Conservation (phyloP, 1,139 yeast genomes). For the Debaryomycetaceae sp. region DNA sequence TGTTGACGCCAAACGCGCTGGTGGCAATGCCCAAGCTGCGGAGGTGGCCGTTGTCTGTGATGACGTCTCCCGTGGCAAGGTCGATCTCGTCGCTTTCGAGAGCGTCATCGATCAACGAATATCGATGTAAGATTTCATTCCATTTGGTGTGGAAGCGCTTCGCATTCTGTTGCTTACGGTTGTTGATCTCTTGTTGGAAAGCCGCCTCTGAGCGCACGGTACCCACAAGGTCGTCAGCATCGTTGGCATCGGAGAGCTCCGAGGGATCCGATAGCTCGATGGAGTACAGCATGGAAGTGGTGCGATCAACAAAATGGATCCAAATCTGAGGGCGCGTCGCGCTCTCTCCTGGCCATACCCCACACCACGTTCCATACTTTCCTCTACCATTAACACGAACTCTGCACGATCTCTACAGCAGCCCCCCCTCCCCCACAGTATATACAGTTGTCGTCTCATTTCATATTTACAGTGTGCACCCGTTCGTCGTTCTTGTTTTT, state of each 20-base stretch:
- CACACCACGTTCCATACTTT: too few relatives aligned
- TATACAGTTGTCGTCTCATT: too few relatives aligned
- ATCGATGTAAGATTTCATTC: constrained; percentile 52
- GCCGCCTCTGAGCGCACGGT: constrained; percentile 10
- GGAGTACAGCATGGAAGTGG: constrained; percentile 2
- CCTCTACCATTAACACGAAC: too few relatives aligned
- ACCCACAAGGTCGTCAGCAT: neutral
- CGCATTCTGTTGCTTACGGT: constrained; percentile 25
- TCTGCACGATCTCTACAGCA: too few relatives aligned
- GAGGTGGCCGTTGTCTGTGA: constrained; percentile 63
- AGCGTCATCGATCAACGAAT: constrained; percentile 46
- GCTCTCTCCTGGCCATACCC: too few relatives aligned
- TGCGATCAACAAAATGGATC: constrained; percentile 1
- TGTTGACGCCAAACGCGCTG: too few relatives aligned
- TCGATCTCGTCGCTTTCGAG: constrained; percentile 66
- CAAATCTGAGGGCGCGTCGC: too few relatives aligned
- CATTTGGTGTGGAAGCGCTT: constrained; percentile 40
- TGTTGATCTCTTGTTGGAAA: constrained; percentile 22
- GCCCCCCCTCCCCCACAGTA: too few relatives aligned
- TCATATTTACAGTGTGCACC: constrained; percentile 46
- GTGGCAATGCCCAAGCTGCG: constrained; percentile 28
- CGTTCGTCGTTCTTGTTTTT: constrained; percentile 53
- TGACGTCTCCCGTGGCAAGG: constrained; percentile 52
- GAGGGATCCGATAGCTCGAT: constrained; percentile 4
- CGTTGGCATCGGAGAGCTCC: too few relatives aligned